Percentiles rank a stretch among this genome's conserved stretches.
These are phyloP conservation scores for Austroboletus olivaceoglutinosus DNA, from an alignment of 1,284 basidiomycete species.

Conservation along the genomic window DNA sequence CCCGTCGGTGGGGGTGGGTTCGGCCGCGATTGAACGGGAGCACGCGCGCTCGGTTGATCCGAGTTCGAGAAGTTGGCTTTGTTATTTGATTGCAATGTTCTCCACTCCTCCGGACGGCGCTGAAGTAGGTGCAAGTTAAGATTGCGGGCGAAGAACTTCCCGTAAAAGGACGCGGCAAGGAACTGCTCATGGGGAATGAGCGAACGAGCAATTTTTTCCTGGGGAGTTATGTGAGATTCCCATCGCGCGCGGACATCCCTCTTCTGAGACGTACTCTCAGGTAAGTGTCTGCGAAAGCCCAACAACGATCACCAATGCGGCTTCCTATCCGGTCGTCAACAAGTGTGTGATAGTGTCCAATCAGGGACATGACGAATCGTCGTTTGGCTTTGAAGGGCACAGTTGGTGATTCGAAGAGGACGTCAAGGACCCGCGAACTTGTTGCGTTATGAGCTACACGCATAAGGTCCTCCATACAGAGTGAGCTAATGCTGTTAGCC, in stretches of 20 bases:
- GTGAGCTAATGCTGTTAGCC: slow-evolving; percentile 53
- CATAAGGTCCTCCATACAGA: slow-evolving; percentile 61
- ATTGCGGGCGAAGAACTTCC: slow-evolving; percentile 81
- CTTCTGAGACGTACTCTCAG: slow-evolving; percentile 62
- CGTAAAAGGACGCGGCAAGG: slow-evolving; percentile 76
- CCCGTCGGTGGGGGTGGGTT: neutral
- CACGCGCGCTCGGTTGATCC: slow-evolving; percentile 4
- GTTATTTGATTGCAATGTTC: slow-evolving; percentile 46
- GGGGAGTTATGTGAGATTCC: slow-evolving; percentile 11
- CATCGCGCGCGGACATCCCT: slow-evolving; percentile 1
- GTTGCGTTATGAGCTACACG: slow-evolving; percentile 68
- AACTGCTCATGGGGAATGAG: slow-evolving; percentile 68
- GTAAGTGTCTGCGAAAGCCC: slow-evolving; percentile 85
- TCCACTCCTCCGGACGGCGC: slow-evolving; percentile 82
- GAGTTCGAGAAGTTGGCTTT: slow-evolving; percentile 11
- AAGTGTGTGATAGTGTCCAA: slow-evolving; percentile 74
- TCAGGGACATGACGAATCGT: slow-evolving; percentile 68
- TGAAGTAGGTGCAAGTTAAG: slow-evolving; percentile 78
- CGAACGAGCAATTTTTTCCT: slow-evolving; percentile 89
- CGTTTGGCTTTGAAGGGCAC: slow-evolving; percentile 68
- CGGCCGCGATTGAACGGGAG: slow-evolving; percentile 1
- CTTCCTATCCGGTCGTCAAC: slow-evolving; percentile 88
- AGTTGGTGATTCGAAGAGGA: slow-evolving; percentile 65
- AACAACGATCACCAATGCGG: slow-evolving; percentile 83
- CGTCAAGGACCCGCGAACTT: slow-evolving; percentile 82